Conservation (phyloP, 371 early-diverging fungal species). For the Mortierella sp. region DNA sequence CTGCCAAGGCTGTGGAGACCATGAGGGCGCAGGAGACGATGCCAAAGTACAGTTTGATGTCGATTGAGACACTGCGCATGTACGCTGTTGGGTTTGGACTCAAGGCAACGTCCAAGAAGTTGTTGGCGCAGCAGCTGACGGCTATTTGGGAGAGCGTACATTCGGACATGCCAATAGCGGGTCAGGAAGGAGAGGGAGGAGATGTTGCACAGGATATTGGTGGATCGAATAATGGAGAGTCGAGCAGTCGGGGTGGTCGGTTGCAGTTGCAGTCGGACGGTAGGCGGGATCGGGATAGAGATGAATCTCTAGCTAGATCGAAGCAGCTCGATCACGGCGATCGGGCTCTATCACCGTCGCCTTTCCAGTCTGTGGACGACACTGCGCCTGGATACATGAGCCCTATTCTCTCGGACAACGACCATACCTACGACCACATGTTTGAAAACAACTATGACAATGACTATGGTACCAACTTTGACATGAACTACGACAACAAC, state of each 20-base stretch:
- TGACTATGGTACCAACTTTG: too few species aligned
- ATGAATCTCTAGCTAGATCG: not conserved
- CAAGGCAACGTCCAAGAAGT: conserved; percentile 19
- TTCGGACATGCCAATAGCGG: not conserved
- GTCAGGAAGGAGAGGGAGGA: not conserved
- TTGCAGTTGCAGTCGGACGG: not conserved
- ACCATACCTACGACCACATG: conserved; percentile 1
- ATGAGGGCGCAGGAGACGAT: conserved; percentile 19
- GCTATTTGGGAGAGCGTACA: conserved; percentile 35
- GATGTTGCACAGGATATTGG: not conserved
- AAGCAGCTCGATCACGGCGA: not conserved
- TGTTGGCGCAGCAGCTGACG: conserved; percentile 34
- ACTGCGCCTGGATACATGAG: conserved; percentile 4
- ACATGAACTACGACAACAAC: conserved; percentile 2
- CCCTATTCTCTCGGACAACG: not conserved
- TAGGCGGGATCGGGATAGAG: not conserved
- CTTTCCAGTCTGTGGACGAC: not conserved
- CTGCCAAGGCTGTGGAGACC: conserved; percentile 29
- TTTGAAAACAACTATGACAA: conserved; percentile 1
- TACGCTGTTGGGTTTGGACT: conserved; percentile 40
- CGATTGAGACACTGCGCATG: conserved; percentile 30
- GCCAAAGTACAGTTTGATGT: conserved; percentile 38
- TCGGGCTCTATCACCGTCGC: not conserved
- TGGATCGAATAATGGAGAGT: not conserved
- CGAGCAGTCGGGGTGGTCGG: not conserved